Conservation (phyloP, 208 protist species). For the Leishmania tropica region DNA sequence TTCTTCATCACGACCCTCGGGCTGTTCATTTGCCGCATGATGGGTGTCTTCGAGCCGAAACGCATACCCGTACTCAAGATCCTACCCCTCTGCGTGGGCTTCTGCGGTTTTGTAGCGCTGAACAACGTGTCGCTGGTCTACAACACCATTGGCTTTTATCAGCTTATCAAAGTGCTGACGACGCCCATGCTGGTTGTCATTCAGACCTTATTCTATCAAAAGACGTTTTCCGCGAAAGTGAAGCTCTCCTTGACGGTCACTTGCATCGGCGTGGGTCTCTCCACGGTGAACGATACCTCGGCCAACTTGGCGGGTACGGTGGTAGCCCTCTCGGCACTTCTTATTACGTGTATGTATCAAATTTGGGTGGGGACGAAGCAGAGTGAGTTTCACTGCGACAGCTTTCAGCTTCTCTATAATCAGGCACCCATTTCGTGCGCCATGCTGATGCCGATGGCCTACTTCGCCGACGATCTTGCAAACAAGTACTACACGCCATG, state of each 20-base stretch:
- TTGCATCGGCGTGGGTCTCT: slow-evolving; percentile 71
- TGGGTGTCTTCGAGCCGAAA: slow-evolving; percentile 62
- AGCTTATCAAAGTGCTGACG: slow-evolving; percentile 85
- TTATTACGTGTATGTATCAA: slow-evolving; percentile 87
- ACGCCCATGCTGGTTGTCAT: slow-evolving; percentile 75
- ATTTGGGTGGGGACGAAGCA: slow-evolving; percentile 90
- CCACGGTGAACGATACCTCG: slow-evolving; percentile 74
- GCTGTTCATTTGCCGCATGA: slow-evolving; percentile 41
- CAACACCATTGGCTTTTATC: slow-evolving; percentile 92
- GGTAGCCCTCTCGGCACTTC: slow-evolving; percentile 59
- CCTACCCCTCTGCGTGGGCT: slow-evolving; percentile 74
- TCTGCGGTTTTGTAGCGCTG: slow-evolving; percentile 88
- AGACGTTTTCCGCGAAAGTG: slow-evolving; percentile 48
- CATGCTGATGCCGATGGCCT: slow-evolving; percentile 63
- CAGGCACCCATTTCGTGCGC: slow-evolving; percentile 80
- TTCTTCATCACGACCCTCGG: slow-evolving; percentile 67
- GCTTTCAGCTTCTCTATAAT: slow-evolving; percentile 88
- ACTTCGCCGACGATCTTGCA: slow-evolving; percentile 48
- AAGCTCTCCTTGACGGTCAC: slow-evolving; percentile 56
- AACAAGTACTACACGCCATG: slow-evolving; percentile 31
- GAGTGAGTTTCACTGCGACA: slow-evolving; percentile 73
- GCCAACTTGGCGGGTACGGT: slow-evolving; percentile 68
- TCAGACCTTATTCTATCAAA: slow-evolving; percentile 61
- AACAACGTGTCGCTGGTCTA: slow-evolving; percentile 88
- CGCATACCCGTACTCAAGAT: slow-evolving; percentile 50